Evolutionary conservation across 2,329 filamentous ascomycete species (phyloP).

Genomic region (Fusarium sp.): DNA sequence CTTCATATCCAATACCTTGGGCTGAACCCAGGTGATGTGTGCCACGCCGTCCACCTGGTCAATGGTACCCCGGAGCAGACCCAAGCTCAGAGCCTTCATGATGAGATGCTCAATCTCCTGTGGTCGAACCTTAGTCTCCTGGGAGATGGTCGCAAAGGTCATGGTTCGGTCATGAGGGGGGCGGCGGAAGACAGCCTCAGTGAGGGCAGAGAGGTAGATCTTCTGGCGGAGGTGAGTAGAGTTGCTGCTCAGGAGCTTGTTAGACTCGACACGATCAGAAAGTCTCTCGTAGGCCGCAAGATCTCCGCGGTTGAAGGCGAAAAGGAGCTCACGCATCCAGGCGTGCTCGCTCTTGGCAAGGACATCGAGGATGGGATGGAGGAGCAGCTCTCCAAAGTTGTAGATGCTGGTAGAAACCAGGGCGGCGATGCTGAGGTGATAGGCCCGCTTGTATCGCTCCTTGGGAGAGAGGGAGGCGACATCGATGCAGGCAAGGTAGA

Average conservation of each 20-base stretch:
- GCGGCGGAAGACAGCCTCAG: constrained; percentile 93
- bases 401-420: constrained; percentile 95
- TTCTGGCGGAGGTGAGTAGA: constrained; percentile 90
- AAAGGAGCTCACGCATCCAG: constrained; percentile 95
- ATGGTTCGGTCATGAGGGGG: constrained; percentile 95
- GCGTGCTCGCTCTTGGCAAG: constrained; percentile 72
- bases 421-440: constrained; percentile 91
- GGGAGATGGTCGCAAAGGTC: constrained; percentile 85
- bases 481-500: constrained; percentile 96
- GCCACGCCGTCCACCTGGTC: constrained; percentile 96
- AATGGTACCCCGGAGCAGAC: constrained; percentile 87
- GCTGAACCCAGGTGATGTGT: constrained; percentile 98
- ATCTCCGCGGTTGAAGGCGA: constrained; percentile 97
- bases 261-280: constrained; percentile 79
- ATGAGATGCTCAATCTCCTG: constrained; percentile 97
- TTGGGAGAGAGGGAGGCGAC: constrained; percentile 73
- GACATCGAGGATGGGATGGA: constrained; percentile 93
- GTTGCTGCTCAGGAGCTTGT: constrained; percentile 80
- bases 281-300: constrained; percentile 85
- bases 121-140: constrained; percentile 89
- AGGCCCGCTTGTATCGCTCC: constrained; percentile 83
- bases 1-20: constrained; percentile 93
- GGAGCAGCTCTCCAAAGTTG: constrained; percentile 98
- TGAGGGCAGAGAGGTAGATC: constrained; percentile 95
- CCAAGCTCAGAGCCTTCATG: constrained; percentile 98